Conservation (phyloP, 352 stramenopile species). For the Albugo candida region DNA sequence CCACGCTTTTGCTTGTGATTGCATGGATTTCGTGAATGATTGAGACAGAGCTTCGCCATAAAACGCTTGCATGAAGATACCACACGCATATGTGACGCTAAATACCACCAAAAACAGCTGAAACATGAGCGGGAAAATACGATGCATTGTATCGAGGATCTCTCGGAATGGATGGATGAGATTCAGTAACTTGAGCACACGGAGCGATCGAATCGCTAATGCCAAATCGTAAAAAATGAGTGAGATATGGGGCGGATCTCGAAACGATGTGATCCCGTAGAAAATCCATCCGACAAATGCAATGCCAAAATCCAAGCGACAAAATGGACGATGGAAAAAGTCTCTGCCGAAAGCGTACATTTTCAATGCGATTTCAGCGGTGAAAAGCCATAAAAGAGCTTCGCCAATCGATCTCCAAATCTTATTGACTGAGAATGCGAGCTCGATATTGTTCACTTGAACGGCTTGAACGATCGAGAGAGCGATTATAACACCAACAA, state of each 20-base stretch:
- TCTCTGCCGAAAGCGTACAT: conserved; percentile 67
- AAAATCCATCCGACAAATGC: conserved; percentile 60
- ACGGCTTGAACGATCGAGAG: conserved; percentile 58
- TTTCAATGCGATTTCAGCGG: conserved; percentile 49
- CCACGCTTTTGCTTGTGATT: conserved; percentile 31
- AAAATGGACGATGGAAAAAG: conserved; percentile 65
- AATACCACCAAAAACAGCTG: conserved; percentile 69
- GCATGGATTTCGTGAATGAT: conserved; percentile 30
- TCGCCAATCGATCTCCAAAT: conserved; percentile 58
- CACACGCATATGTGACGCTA: conserved; percentile 68
- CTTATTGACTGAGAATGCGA: conserved; percentile 53
- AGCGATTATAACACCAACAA: conserved; percentile 55
- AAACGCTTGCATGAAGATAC: conserved; percentile 59
- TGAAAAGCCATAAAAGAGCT: conserved; percentile 46
- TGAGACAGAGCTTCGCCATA: conserved; percentile 42
- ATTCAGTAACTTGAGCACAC: conserved; percentile 66
- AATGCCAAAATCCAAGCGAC: conserved; percentile 50
- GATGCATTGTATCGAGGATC: conserved; percentile 72
- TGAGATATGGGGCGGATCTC: conserved; percentile 33
- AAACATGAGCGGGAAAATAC: conserved; percentile 55
- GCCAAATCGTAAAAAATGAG: conserved; percentile 61
- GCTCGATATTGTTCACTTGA: conserved; percentile 65
- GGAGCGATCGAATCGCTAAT: conserved; percentile 49
- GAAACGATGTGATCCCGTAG: conserved; percentile 48
- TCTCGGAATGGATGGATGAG: conserved; percentile 66